phyloP scores from a whole-genome alignment of 2,329 filamentous ascomycete genomes.

The Fusarium setosum region DNA sequence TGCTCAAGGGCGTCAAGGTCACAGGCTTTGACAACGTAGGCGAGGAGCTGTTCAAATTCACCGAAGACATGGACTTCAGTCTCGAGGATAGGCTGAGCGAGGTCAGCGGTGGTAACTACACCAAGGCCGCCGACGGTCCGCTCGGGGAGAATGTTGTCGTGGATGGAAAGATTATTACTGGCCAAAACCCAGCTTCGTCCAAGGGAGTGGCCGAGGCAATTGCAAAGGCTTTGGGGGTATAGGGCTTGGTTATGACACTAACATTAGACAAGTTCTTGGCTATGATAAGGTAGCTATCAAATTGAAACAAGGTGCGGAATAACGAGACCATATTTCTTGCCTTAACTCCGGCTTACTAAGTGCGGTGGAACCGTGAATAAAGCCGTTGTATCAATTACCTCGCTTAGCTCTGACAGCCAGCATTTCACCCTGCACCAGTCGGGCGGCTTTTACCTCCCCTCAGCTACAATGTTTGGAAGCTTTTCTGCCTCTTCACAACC shows the following conservation, averaged over 20 bases:
- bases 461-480: neutral
- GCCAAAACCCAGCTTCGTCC: constrained; percentile 66
- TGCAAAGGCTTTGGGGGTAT: constrained; percentile 29
- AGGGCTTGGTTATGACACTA: neutral
- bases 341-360: too few species aligned
- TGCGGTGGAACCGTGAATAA: too few species aligned
- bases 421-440: neutral
- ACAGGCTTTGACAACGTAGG: constrained; percentile 72
- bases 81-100: constrained; percentile 46
- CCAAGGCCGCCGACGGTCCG: constrained; percentile 60
- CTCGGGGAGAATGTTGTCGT: constrained; percentile 61
- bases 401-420: neutral
- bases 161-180: constrained; percentile 63
- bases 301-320: too few species aligned
- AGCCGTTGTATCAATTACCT: too few species aligned
- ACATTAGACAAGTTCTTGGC: too few species aligned
- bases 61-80: constrained; percentile 66
- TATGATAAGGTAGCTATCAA: too few species aligned
- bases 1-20: constrained; percentile 66
- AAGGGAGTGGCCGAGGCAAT: constrained; percentile 61
- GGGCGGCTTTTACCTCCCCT: too few species aligned
- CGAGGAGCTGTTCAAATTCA: constrained; percentile 58
- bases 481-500: neutral
- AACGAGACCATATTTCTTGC: too few species aligned
- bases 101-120: constrained; percentile 62